These are phyloP conservation scores for Pythium myriotylum DNA, from an alignment of 352 stramenopile genomes.

Conservation along the genomic window DNA sequence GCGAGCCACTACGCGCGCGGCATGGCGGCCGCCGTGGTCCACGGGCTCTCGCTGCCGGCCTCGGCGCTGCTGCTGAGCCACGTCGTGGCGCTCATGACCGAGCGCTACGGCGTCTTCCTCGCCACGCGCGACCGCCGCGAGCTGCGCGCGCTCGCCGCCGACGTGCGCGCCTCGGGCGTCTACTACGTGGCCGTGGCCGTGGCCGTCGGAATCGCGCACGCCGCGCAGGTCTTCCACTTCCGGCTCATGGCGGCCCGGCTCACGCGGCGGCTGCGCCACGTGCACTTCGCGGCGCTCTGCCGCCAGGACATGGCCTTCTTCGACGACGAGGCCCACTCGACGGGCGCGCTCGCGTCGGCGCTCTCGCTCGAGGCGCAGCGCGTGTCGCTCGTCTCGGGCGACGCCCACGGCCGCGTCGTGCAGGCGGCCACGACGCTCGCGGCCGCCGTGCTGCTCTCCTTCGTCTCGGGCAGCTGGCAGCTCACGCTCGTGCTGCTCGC, in stretches of 20 bases:
- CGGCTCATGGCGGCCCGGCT: slow-evolving; percentile 51
- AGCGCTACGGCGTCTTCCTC: slow-evolving; percentile 40
- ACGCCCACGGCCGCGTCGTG: slow-evolving; percentile 41
- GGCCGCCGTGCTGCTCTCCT: slow-evolving; percentile 50
- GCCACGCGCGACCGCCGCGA: slow-evolving; percentile 22
- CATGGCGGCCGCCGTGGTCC: slow-evolving; percentile 17
- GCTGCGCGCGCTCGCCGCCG: slow-evolving; percentile 30
- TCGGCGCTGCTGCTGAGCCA: slow-evolving; percentile 35
- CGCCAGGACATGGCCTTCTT: slow-evolving; percentile 67
- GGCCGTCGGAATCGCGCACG: slow-evolving; percentile 28
- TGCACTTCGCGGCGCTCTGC: slow-evolving; percentile 45
- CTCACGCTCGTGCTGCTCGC: slow-evolving; percentile 62
- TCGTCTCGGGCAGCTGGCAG: slow-evolving; percentile 56
- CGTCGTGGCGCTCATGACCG: slow-evolving; percentile 43
- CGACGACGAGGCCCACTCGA: slow-evolving; percentile 61
- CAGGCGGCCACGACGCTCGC: slow-evolving; percentile 48
- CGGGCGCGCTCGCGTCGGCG: slow-evolving; percentile 45
- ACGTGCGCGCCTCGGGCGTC: slow-evolving; percentile 28
- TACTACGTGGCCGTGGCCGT: slow-evolving; percentile 33
- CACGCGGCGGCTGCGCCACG: slow-evolving; percentile 36
- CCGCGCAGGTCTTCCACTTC: slow-evolving; percentile 39
- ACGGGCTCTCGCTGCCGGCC: slow-evolving; percentile 30
- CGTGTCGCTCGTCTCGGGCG: slow-evolving; percentile 42
- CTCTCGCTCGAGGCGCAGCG: slow-evolving; percentile 49
- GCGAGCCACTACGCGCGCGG: slow-evolving; percentile 34